These are phyloP conservation scores for Penicillium sp. DNA, from an alignment of 2,329 filamentous ascomycete species.

Conservation along the genomic window DNA sequence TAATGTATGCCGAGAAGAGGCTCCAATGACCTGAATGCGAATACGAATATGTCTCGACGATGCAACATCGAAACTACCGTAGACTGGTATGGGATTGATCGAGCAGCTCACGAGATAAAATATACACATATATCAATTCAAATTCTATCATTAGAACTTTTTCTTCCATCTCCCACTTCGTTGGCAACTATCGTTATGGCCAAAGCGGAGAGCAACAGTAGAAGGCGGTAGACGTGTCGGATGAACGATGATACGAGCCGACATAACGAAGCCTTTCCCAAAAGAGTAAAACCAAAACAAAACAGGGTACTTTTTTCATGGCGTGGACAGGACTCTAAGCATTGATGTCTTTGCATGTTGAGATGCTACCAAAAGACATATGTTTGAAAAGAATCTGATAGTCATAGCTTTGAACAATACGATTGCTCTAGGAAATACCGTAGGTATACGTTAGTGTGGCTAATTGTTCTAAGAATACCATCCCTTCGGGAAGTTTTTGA, in stretches of 20 bases:
- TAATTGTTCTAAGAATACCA: background rate
- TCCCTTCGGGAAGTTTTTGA: constrained; percentile 2
- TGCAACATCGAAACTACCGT: background rate
- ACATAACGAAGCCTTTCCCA: constrained; percentile 9
- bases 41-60: background rate
- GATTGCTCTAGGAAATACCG: background rate
- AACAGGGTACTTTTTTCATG: constrained; percentile 14
- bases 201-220: background rate
- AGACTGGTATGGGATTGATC: too few relatives aligned
- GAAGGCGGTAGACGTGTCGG: background rate
- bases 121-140: too few relatives aligned
- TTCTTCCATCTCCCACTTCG: background rate
- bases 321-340: background rate
- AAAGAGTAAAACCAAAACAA: constrained; percentile 37
- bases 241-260: background rate
- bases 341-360: background rate
- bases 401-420: background rate
- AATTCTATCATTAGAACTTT: too few relatives aligned
- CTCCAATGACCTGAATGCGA: background rate
- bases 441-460: background rate
- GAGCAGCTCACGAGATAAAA: too few relatives aligned
- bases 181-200: background rate
- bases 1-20: background rate
- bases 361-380: background rate
- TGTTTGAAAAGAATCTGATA: background rate